Percentiles rank a stretch among this genome's conserved stretches.
These are phyloP conservation scores for Solanum bukasovii DNA, from an alignment of 257 asterid genomes.

Conservation along the genomic window DNA sequence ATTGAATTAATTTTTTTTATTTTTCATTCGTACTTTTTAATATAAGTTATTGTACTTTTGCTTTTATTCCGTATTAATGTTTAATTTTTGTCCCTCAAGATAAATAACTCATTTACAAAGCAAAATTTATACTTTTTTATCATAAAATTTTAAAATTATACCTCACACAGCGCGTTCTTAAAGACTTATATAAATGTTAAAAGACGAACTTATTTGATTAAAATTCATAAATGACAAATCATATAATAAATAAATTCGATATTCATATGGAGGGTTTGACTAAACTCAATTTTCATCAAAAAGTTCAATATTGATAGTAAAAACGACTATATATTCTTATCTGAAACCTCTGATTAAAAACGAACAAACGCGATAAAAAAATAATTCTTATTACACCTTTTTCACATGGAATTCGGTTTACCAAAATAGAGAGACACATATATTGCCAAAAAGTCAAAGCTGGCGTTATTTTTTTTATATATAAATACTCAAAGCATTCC, in stretches of 20 bases:
- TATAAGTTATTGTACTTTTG: neutral
- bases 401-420: neutral
- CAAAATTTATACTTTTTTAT: no score
- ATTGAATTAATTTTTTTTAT: neutral
- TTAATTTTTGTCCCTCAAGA: neutral
- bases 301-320: neutral
- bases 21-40: accelerated
- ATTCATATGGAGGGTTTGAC: neutral
- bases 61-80: no score
- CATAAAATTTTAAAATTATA: neutral
- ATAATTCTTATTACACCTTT: neutral
- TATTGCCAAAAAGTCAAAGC: neutral
- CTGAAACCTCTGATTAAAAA: neutral
- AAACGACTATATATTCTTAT: neutral
- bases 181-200: no score
- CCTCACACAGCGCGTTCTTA: neutral
- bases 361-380: no score
- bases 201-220: neutral
- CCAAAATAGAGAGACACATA: neutral
- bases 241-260: neutral
- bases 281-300: accelerated
- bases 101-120: neutral
- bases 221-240: neutral
- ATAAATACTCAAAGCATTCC: neutral
- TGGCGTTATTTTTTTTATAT: neutral